A percentile compares a stretch with the other conserved stretches of the same genome.
These are phyloP conservation scores for Ceratocystis cubensis DNA, from an alignment of 2,329 filamentous ascomycete genomes.

Conservation along the genomic window DNA sequence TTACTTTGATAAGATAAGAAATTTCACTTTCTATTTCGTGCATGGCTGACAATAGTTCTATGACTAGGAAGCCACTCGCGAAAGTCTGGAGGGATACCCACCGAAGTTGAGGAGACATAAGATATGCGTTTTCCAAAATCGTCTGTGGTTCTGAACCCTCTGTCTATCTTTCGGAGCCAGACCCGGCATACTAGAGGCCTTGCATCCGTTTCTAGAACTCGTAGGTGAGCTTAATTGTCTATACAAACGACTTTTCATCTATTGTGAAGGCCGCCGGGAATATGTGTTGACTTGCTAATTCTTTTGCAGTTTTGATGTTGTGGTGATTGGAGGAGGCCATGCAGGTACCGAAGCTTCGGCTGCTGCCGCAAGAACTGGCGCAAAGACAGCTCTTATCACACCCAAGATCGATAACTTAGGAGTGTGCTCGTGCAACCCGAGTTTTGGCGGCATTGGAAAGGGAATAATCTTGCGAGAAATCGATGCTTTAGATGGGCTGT, in stretches of 20 bases:
- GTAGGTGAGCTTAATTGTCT: neutral
- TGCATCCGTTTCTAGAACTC: slow-evolving; percentile 8
- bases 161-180: neutral
- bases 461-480: slow-evolving; percentile 92
- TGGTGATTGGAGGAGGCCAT: slow-evolving; percentile 92
- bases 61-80: too few species aligned
- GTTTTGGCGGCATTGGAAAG: slow-evolving; percentile 96
- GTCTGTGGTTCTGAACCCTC: neutral
- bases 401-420: slow-evolving; percentile 80
- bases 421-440: slow-evolving; percentile 92
- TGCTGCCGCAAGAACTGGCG: slow-evolving; percentile 77
- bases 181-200: slow-evolving; percentile 5
- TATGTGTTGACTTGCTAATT: neutral
- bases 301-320: slow-evolving; percentile 58
- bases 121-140: slow-evolving; percentile 6
- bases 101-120: neutral
- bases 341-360: slow-evolving; percentile 89
- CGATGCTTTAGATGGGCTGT: slow-evolving; percentile 83
- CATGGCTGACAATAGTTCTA: neutral
- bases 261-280: neutral
- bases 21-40: neutral
- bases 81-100: neutral
- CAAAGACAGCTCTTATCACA: slow-evolving; percentile 78
- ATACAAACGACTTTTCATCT: neutral
- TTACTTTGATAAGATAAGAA: slow-evolving; percentile 21